These are phyloP conservation scores for Alloascoidea africana DNA, from an alignment of 805 yeast species.

Conservation along the genomic window DNA sequence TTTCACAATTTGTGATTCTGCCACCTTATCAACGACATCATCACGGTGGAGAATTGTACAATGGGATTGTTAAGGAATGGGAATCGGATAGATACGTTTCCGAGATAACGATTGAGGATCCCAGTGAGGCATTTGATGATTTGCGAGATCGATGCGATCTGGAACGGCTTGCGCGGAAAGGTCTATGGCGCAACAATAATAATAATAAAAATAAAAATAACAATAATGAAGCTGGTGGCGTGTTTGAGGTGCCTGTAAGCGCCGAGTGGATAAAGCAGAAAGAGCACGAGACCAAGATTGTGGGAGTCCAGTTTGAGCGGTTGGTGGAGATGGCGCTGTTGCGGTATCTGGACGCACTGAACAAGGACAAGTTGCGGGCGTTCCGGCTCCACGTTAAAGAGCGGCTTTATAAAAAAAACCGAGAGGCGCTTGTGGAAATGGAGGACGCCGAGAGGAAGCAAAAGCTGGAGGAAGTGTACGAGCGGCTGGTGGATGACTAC, in stretches of 20 bases:
- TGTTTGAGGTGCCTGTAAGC: conserved; percentile 12
- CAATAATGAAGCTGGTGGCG: conserved; percentile 5
- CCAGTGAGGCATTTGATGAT: conserved; percentile 84
- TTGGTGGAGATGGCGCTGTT: conserved; percentile 62
- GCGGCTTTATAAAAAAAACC: conserved; percentile 65
- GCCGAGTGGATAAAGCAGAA: conserved; percentile 25
- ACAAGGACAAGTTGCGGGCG: conserved; percentile 12
- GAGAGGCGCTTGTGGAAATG: conserved; percentile 56
- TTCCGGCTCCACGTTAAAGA: conserved; percentile 50
- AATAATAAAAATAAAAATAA: conserved; percentile 11
- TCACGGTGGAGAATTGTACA: conserved; percentile 59
- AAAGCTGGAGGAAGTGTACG: conserved; percentile 64
- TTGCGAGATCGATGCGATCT: conserved; percentile 76
- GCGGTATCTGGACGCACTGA: conserved; percentile 15
- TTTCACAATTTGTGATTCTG: conserved; percentile 73
- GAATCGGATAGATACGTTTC: conserved; percentile 30
- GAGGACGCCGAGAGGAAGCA: conserved; percentile 50
- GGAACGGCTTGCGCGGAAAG: conserved; percentile 25
- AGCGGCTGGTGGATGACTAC: conserved; percentile 58
- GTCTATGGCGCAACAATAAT: conserved; percentile 16
- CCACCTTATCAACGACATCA: conserved; percentile 72
- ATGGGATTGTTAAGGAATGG: conserved; percentile 40
- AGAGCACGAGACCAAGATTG: conserved; percentile 38
- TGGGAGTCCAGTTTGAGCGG: conserved; percentile 63
- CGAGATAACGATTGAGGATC: conserved; percentile 88